A percentile compares a stretch with the other conserved stretches of the same genome.
phyloP scores from a whole-genome alignment of 805 yeast species.

The Candida endomychidarum region DNA sequence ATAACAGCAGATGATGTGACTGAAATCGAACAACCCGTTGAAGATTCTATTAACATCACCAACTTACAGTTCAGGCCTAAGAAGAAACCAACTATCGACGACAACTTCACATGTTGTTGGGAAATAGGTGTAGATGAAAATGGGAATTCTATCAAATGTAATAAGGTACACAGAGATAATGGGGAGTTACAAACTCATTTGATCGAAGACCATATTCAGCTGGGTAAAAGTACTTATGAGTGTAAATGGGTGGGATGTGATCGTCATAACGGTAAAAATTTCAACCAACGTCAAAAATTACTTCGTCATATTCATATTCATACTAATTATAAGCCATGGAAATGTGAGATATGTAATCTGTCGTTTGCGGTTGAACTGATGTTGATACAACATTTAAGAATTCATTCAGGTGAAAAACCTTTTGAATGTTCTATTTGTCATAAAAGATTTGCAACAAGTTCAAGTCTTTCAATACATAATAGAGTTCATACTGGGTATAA shows the following conservation, averaged over 20 bases:
- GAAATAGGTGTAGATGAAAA: constrained; percentile 28
- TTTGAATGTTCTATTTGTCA: constrained; percentile 70
- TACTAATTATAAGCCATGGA: constrained; percentile 78
- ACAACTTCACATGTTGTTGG: constrained; percentile 47
- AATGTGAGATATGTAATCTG: constrained; percentile 68
- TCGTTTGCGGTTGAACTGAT: constrained; percentile 75
- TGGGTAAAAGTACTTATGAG: constrained; percentile 65
- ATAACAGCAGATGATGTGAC: not conserved
- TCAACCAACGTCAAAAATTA: constrained; percentile 82
- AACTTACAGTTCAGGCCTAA: constrained; percentile 34
- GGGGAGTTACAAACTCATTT: constrained; percentile 73
- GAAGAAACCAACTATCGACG: constrained; percentile 19
- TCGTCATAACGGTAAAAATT: constrained; percentile 55
- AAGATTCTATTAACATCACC: constrained; percentile 27
- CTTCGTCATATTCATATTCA: constrained; percentile 86
- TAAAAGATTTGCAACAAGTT: constrained; percentile 77
- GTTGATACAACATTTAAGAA: constrained; percentile 77
- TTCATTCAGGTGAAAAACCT: constrained; percentile 90
- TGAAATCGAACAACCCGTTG: not conserved
- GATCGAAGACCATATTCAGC: constrained; percentile 64
- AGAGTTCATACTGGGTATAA: constrained; percentile 90
- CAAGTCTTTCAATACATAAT: constrained; percentile 78
- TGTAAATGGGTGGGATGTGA: constrained; percentile 83
- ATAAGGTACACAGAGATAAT: constrained; percentile 46
- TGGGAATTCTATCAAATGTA: constrained; percentile 48